A percentile compares a stretch with the other conserved stretches of the same genome.
These are phyloP conservation scores for Talaromyces piceae DNA, from an alignment of 2,329 filamentous ascomycete genomes.

Conservation along the genomic window DNA sequence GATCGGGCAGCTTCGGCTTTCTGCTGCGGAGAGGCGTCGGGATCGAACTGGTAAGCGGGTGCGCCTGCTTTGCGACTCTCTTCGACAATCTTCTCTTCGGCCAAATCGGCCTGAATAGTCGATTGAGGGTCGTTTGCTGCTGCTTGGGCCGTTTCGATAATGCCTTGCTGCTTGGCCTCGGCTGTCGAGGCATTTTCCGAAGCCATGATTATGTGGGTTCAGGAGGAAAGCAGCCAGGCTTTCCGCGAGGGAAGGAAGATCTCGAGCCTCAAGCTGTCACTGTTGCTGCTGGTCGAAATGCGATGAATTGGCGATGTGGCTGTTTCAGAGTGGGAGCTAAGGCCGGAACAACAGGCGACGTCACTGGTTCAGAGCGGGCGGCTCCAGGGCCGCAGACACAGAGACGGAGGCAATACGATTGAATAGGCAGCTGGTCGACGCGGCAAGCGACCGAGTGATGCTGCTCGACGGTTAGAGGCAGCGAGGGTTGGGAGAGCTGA, in stretches of 20 bases:
- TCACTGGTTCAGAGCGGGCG: neutral
- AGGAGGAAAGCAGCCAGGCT: too few species aligned
- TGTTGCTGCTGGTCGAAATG: too few species aligned
- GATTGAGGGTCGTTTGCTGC: slow-evolving; percentile 53
- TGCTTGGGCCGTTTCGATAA: slow-evolving; percentile 62
- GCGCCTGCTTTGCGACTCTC: slow-evolving; percentile 74
- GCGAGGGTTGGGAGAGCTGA: neutral
- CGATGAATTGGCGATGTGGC: slow-evolving; percentile 65
- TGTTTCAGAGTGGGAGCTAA: slow-evolving; percentile 46
- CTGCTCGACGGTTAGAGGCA: neutral
- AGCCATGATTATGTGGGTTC: neutral
- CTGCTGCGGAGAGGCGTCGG: slow-evolving; percentile 71
- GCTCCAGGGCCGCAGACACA: neutral
- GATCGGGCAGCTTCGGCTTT: slow-evolving; percentile 73
- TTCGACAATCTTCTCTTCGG: slow-evolving; percentile 65
- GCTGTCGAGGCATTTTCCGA: slow-evolving; percentile 24
- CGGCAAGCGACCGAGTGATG: neutral
- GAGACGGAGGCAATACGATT: neutral
- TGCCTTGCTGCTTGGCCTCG: slow-evolving; percentile 77
- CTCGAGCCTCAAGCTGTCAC: neutral
- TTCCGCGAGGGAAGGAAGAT: neutral
- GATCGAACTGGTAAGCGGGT: slow-evolving; percentile 77
- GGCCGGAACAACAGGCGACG: slow-evolving; percentile 47
- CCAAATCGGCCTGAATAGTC: slow-evolving; percentile 59
- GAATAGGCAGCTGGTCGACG: neutral